These are phyloP conservation scores for Themeda triandra DNA, from an alignment of 176 grass and related monocot genomes.

Conservation along the genomic window DNA sequence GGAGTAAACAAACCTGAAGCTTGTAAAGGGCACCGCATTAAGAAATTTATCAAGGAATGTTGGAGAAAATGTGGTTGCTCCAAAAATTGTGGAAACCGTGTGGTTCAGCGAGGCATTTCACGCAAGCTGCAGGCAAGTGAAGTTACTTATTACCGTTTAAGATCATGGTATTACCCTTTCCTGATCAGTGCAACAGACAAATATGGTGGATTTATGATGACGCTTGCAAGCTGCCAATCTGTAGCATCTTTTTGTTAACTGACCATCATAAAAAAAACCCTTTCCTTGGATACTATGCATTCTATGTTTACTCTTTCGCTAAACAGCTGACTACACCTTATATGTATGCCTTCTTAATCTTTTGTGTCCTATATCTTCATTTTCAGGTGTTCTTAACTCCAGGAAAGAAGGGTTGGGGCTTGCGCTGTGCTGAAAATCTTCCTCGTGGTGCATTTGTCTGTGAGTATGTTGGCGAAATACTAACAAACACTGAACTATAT, in stretches of 20 bases:
- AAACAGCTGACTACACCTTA: background rate
- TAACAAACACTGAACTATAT: slow-evolving; percentile 91
- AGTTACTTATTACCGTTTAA: background rate
- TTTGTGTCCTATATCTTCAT: slow-evolving; percentile 11
- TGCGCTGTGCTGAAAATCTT: slow-evolving; percentile 51
- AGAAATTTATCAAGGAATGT: slow-evolving; percentile 94
- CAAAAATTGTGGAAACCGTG: slow-evolving; percentile 75
- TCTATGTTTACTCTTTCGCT: background rate
- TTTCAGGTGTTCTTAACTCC: slow-evolving; percentile 83
- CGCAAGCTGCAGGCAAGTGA: slow-evolving; percentile 59
- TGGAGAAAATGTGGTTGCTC: slow-evolving; percentile 86
- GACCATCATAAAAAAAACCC: background rate
- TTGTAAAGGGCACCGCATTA: slow-evolving; percentile 75
- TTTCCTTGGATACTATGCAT: background rate
- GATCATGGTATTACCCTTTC: slow-evolving; percentile 8
- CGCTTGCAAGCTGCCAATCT: background rate
- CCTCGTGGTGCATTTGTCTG: slow-evolving; percentile 84
- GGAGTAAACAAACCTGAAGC: slow-evolving; percentile 36
- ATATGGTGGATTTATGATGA: background rate
- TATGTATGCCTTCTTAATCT: background rate
- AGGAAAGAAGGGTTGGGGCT: slow-evolving; percentile 78
- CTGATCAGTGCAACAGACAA: background rate
- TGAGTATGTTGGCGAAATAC: slow-evolving; percentile 89
- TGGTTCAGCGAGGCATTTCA: slow-evolving; percentile 84
- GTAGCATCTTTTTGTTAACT: background rate